Evolutionary conservation across 306 rosid species (phyloP).

Genomic region (Urtica urens): DNA sequence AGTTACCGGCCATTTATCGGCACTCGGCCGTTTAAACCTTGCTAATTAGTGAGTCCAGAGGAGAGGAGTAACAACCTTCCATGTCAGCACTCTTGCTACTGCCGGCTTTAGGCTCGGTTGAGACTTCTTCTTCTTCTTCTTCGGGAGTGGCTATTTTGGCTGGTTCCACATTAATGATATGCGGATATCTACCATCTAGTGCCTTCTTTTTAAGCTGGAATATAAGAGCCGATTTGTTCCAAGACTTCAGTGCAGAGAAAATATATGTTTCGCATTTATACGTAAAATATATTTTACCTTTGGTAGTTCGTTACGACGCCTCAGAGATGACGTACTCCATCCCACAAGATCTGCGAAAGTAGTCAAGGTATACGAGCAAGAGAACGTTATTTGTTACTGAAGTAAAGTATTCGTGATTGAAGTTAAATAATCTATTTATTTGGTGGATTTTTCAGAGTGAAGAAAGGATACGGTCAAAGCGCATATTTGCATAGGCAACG

Average conservation of each 20-base stretch:
- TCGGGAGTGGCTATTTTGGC: constrained; percentile 18
- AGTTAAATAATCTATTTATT: too few relatives aligned
- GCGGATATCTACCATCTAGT: constrained; percentile 43
- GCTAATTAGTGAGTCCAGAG: too few relatives aligned
- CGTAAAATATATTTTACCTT: constrained; percentile 52
- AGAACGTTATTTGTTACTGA: too few relatives aligned
- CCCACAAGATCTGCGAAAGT: constrained; percentile 64
- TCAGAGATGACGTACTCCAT: constrained; percentile 87
- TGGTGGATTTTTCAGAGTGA: too few relatives aligned
- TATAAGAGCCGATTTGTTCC: constrained; percentile 8
- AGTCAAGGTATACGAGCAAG: constrained; percentile 35
- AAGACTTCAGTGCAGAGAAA: too few relatives aligned
- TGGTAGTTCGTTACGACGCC: constrained; percentile 64
- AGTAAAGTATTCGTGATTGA: too few relatives aligned
- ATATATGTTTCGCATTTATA: constrained; percentile 7
- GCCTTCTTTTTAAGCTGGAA: constrained; percentile 38
- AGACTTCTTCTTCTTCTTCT: constrained; percentile 28
- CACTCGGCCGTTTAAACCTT: too few relatives aligned
- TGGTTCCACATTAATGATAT: constrained; percentile 48
- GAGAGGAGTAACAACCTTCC: constrained; percentile 42
- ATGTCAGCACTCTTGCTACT: constrained; percentile 24
- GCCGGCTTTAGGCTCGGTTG: constrained; percentile 22
- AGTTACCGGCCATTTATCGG: too few relatives aligned
- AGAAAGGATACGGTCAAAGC: constrained; percentile 70
- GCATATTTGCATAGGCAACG: constrained; percentile 71